phyloP scores from a whole-genome alignment of 768 basidiomycete genomes.

The Mycena polygramma region DNA sequence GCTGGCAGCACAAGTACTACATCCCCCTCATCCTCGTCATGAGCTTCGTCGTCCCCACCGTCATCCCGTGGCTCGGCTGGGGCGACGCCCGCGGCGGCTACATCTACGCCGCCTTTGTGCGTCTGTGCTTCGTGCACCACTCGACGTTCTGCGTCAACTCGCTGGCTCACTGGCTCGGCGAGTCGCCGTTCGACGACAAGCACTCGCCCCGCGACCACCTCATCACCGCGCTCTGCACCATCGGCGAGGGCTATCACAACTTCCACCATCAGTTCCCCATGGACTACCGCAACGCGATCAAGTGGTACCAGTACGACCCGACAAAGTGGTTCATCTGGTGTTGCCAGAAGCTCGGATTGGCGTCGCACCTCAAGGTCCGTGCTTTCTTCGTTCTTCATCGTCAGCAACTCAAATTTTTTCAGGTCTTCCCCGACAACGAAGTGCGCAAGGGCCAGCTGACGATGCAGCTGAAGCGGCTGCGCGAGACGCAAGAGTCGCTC shows the following conservation, averaged over 20 bases:
- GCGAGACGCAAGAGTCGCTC: slow-evolving; percentile 80
- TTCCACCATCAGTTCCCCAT: slow-evolving; percentile 98
- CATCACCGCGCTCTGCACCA: slow-evolving; percentile 90
- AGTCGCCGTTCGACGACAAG: slow-evolving; percentile 95
- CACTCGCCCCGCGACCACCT: slow-evolving; percentile 95
- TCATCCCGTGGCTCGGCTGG: slow-evolving; percentile 86
- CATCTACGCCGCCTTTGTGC: slow-evolving; percentile 84
- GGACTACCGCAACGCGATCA: slow-evolving; percentile 98
- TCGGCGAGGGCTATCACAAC: slow-evolving; percentile 98
- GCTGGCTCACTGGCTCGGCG: slow-evolving; percentile 96
- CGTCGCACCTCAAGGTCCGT: slow-evolving; percentile 76
- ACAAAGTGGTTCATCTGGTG: slow-evolving; percentile 91
- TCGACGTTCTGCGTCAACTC: slow-evolving; percentile 99
- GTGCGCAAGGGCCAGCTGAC: slow-evolving; percentile 92
- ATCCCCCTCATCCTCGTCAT: slow-evolving; percentile 77
- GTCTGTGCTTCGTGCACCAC: slow-evolving; percentile 91
- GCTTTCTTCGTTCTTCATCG: background rate
- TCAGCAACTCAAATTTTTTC: background rate
- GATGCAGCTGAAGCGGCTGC: slow-evolving; percentile 92
- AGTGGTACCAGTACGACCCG: slow-evolving; percentile 94
- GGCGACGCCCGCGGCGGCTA: slow-evolving; percentile 89
- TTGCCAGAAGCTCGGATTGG: slow-evolving; percentile 72
- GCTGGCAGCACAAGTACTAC: slow-evolving; percentile 93
- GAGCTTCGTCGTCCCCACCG: slow-evolving; percentile 81
- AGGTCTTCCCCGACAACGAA: slow-evolving; percentile 71